These are phyloP conservation scores for Phytophthora litchii DNA, from an alignment of 352 stramenopile species.

Conservation along the genomic window DNA sequence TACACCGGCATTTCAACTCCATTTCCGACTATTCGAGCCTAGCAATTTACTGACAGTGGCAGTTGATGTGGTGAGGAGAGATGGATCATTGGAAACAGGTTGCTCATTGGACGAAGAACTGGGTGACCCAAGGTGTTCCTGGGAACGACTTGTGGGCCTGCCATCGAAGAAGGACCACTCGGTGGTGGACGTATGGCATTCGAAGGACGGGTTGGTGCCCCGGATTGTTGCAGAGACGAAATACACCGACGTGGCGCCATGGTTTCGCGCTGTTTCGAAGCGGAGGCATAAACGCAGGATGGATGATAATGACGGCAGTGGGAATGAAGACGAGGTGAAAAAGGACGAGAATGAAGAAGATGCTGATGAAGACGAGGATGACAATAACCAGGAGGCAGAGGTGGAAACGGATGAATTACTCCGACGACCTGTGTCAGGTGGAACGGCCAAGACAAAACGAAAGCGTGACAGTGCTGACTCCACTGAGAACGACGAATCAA, in stretches of 20 bases:
- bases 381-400: slow-evolving; percentile 48
- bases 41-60: slow-evolving; percentile 56
- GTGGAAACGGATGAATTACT: slow-evolving; percentile 53
- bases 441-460: slow-evolving; percentile 49
- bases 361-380: slow-evolving; percentile 62
- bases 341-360: slow-evolving; percentile 69
- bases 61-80: slow-evolving; percentile 47
- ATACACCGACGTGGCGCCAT: slow-evolving; percentile 61
- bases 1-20: slow-evolving; percentile 48
- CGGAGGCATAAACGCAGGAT: slow-evolving; percentile 44
- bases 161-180: slow-evolving; percentile 58
- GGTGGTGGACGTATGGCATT: slow-evolving; percentile 81
- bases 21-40: slow-evolving; percentile 53
- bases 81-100: slow-evolving; percentile 13
- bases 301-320: slow-evolving; percentile 44
- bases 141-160: slow-evolving; percentile 66
- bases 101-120: slow-evolving; percentile 31
- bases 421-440: slow-evolving; percentile 26
- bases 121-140: slow-evolving; percentile 48
- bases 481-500: slow-evolving; percentile 66
- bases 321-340: slow-evolving; percentile 53
- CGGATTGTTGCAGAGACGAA: slow-evolving; percentile 70
- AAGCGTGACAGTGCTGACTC: slow-evolving; percentile 51
- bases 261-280: slow-evolving; percentile 56
- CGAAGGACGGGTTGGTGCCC: slow-evolving; percentile 52